Evolutionary conservation across 768 basidiomycete genomes (phyloP).

Genomic region (Crepidotus variabilis): DNA sequence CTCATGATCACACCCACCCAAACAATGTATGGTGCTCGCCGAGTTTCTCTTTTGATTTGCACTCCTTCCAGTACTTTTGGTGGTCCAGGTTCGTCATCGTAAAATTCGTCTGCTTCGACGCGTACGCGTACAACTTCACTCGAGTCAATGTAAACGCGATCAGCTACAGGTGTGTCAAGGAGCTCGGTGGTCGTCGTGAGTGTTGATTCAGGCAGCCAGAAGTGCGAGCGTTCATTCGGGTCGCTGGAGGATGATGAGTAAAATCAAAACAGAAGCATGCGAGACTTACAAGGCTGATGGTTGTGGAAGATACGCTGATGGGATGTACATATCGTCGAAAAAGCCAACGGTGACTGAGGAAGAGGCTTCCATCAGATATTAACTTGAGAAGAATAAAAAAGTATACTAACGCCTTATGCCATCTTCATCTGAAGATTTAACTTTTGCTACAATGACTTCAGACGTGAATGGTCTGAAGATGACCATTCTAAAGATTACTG

Average conservation of each 20-base stretch:
- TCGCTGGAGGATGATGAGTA: slow-evolving; percentile 43
- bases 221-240: slow-evolving; percentile 77
- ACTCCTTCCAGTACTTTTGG: slow-evolving; percentile 74
- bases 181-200: slow-evolving; percentile 54
- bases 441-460: slow-evolving; percentile 87
- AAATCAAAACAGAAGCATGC: neutral
- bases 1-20: slow-evolving; percentile 41
- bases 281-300: slow-evolving; percentile 70
- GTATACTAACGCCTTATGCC: slow-evolving; percentile 73
- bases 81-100: slow-evolving; percentile 83
- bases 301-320: slow-evolving; percentile 73
- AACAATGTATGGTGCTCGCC: slow-evolving; percentile 64
- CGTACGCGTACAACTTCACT: slow-evolving; percentile 74
- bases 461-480: slow-evolving; percentile 89
- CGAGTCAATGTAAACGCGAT: slow-evolving; percentile 79
- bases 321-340: slow-evolving; percentile 92
- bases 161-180: slow-evolving; percentile 60
- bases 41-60: slow-evolving; percentile 43
- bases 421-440: slow-evolving; percentile 81
- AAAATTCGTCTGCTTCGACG: slow-evolving; percentile 79
- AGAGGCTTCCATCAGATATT: neutral
- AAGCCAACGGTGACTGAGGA: slow-evolving; percentile 78
- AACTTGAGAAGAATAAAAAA: neutral
- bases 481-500: slow-evolving; percentile 86
- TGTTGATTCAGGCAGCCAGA: slow-evolving; percentile 71